phyloP scores from a whole-genome alignment of 331 rosid genomes.

The Malus hybrid region DNA sequence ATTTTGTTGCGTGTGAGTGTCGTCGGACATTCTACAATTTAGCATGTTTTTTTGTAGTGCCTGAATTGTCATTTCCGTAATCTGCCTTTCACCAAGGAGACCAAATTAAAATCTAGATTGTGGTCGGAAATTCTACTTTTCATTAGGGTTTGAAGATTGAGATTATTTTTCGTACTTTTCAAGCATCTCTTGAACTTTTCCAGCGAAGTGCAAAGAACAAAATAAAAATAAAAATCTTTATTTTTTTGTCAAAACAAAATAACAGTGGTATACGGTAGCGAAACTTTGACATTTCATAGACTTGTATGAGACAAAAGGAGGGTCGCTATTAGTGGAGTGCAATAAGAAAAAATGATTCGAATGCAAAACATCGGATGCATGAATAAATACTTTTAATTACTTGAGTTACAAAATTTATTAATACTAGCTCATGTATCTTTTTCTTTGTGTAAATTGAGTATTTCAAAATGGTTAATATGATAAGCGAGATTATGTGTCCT shows the following conservation, averaged over 20 bases:
- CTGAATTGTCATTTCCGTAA: not conserved
- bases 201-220: not conserved
- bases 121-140: not conserved
- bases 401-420: no score
- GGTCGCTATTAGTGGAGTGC: no score
- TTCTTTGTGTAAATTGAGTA: no score
- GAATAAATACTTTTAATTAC: no score
- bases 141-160: not conserved
- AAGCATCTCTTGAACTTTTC: not conserved
- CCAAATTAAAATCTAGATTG: not conserved
- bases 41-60: no score
- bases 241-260: not conserved
- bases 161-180: not conserved
- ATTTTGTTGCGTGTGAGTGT: not conserved
- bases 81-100: constrained; percentile 7
- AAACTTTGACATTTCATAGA: no score
- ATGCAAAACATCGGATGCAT: no score
- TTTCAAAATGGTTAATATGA: no score
- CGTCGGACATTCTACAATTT: not conserved
- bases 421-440: no score
- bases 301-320: no score
- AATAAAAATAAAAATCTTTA: not conserved
- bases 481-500: no score
- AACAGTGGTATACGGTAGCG: not conserved
- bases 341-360: no score